These are phyloP conservation scores for Pseudopyricularia javanii DNA, from an alignment of 2,329 filamentous ascomycete species.

Conservation along the genomic window DNA sequence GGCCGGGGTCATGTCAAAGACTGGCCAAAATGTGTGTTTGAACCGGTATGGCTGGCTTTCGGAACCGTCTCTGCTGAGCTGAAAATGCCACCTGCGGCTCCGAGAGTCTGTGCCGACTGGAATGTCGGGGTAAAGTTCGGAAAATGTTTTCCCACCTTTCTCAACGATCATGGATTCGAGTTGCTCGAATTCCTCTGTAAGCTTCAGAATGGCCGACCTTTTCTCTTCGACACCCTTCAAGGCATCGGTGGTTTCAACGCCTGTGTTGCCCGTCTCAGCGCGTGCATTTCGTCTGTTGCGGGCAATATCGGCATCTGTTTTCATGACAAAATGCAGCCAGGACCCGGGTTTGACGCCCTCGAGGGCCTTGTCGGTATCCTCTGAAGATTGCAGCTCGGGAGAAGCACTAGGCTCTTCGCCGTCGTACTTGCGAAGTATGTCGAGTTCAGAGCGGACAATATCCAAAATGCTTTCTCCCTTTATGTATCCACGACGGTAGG, in stretches of 20 bases:
- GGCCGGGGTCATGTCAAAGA: constrained; percentile 40
- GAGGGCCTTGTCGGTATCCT: constrained; percentile 40
- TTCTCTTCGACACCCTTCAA: constrained; percentile 34
- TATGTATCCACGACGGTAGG: constrained; percentile 15
- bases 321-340: constrained; percentile 47
- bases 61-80: constrained; percentile 2
- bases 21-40: constrained; percentile 37
- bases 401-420: constrained; percentile 16
- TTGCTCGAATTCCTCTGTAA: constrained; percentile 37
- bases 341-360: constrained; percentile 33
- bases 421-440: constrained; percentile 32
- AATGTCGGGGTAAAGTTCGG: constrained; percentile 47
- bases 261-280: constrained; percentile 20
- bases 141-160: constrained; percentile 54
- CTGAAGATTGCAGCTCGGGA: constrained; percentile 10
- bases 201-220: constrained; percentile 35
- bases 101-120: background rate
- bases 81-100: constrained; percentile 6
- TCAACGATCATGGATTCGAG: constrained; percentile 41
- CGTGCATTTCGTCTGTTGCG: constrained; percentile 19
- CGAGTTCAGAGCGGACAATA: constrained; percentile 38
- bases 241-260: constrained; percentile 17
- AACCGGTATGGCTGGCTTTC: constrained; percentile 27
- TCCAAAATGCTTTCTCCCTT: constrained; percentile 45
- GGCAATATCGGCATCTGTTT: constrained; percentile 20